Base-by-base conservation (phyloP, 2,329 filamentous ascomycete genomes). In the Sporothrix dimorphospora region DNA sequence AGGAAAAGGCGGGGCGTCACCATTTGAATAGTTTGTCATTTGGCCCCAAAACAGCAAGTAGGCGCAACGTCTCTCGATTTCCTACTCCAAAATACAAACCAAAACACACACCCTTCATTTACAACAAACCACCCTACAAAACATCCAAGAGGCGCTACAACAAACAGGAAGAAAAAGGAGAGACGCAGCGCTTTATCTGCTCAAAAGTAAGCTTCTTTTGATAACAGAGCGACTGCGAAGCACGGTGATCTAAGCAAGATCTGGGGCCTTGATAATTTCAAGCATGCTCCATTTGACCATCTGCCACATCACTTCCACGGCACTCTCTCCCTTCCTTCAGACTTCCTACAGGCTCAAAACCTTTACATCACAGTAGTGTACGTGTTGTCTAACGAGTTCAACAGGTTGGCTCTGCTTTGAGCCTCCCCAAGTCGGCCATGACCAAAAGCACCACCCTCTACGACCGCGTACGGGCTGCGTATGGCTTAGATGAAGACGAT, bases 381-480 rank as follows among this genome's bases (percentile, higher is more conserved):
- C n/a, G 7, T 42, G 6, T 6, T 11, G 12, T 47, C 61, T 66
- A 45, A 63, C n/a, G 8, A 45, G 59, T 6, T 45, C 34, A 5
- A 24, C 9, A 51, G 16, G 27, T 27, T 30, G 42, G 24, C 45
- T 12, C 3, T n/a, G n/a, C n/a, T 11, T 40, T 19, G 16, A 14
- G 12, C 27, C 51, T 51, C 16, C 12, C 24, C 9, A 11, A 5
- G 11, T 47, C 21, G n/a, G 51, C 57, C 55, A 72, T 72, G 72
- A 16, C 40, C 12, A 47, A 27, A 47, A 21, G 24, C 45, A 59
- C 27, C 1, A 53, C 38, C 5, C 16, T 72, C 7, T 72, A 69
- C 49, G 71, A 72, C 12, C 71, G 68, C 27, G 72, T 72, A 12
- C 53, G 68, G 16, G 72, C 55, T 3, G 71, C 63, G 14, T 72